These are phyloP conservation scores for Neurospora sp. DNA, from an alignment of 495 filamentous ascomycete species.

Conservation along the genomic window DNA sequence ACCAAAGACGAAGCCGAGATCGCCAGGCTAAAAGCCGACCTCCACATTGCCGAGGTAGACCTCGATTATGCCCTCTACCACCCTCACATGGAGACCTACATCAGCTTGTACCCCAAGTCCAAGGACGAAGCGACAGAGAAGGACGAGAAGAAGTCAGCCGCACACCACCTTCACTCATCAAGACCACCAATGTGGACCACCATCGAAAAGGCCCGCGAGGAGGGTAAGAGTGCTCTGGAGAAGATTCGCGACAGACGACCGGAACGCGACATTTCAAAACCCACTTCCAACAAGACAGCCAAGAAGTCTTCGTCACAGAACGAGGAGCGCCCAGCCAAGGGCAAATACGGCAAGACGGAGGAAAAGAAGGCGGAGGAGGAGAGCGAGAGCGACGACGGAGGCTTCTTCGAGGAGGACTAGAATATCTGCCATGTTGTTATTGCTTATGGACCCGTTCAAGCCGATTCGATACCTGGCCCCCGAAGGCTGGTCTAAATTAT, in stretches of 20 bases:
- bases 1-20: constrained; percentile 38
- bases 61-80: constrained; percentile 79
- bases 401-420: constrained; percentile 24
- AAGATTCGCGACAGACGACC: constrained; percentile 35
- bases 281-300: not conserved
- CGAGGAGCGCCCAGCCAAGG: not conserved
- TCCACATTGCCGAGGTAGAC: constrained; percentile 68
- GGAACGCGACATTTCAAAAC: not conserved
- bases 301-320: not conserved
- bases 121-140: not conserved
- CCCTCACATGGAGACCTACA: constrained; percentile 70
- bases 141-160: constrained; percentile 23
- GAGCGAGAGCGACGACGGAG: constrained; percentile 16
- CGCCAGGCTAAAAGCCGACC: constrained; percentile 39
- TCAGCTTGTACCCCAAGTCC: constrained; percentile 56
- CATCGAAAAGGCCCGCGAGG: constrained; percentile 58
- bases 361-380: constrained; percentile 2
- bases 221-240: constrained; percentile 46
- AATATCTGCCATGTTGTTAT: not conserved
- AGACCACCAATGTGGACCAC: constrained; percentile 55
- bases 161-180: constrained; percentile 24
- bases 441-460: not conserved
- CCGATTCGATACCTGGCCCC: not conserved
- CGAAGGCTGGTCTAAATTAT: constrained; percentile 1
- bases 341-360: not conserved